Conservation (phyloP, 176 grass and related monocot species). For the Cenchrus americanus region DNA sequence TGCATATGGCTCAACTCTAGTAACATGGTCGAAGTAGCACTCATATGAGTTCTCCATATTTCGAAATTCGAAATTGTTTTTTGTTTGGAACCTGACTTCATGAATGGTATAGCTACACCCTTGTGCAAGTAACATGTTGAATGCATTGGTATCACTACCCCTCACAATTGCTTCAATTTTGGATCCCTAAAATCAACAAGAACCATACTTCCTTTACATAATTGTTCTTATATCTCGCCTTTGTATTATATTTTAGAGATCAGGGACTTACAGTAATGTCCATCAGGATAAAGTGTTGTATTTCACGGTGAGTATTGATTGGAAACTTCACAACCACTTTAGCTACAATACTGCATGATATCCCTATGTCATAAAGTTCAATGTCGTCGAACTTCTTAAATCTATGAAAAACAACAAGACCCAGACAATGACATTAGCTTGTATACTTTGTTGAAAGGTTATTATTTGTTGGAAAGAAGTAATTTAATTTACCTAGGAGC, state of each 20-base stretch:
- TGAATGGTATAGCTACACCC: not conserved
- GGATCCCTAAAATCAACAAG: too few species aligned
- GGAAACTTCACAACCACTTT: not conserved
- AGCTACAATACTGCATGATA: not conserved
- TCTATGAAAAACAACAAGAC: too few species aligned
- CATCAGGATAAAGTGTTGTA: not conserved
- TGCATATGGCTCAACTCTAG: not conserved
- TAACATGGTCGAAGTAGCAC: not conserved
- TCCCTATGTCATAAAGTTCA: not conserved
- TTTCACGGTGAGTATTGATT: not conserved
- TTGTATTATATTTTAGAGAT: too few species aligned
- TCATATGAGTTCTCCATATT: not conserved
- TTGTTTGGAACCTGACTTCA: too few species aligned
- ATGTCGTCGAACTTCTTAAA: not conserved
- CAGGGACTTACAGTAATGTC: too few species aligned
- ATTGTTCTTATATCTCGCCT: too few species aligned
- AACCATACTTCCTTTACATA: too few species aligned
- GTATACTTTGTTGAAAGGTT: too few species aligned
- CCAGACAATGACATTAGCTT: too few species aligned
- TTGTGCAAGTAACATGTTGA: not conserved
- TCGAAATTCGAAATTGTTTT: not conserved
- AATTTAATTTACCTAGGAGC: too few species aligned
- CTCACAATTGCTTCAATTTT: not conserved
- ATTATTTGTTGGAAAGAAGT: too few species aligned
- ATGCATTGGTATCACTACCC: not conserved